These are phyloP conservation scores for Clavulina sp. DNA, from an alignment of 768 basidiomycete genomes.

Conservation along the genomic window DNA sequence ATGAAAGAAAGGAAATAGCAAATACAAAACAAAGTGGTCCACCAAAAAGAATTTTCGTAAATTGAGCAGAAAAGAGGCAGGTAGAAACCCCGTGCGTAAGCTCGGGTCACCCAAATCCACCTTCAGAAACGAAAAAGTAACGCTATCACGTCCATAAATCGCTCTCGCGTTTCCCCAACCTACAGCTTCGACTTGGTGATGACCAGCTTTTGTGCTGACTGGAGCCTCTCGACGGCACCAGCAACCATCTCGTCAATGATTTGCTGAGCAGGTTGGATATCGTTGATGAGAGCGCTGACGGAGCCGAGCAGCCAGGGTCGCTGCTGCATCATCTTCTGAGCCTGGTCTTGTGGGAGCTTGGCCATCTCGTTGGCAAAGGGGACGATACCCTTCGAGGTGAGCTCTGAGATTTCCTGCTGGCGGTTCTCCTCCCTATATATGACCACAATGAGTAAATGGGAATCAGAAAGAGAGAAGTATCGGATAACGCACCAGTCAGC, in stretches of 20 bases:
- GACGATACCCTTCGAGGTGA: slow-evolving; percentile 69
- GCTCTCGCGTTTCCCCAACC: too few species aligned
- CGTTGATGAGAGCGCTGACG: slow-evolving; percentile 40
- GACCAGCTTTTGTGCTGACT: slow-evolving; percentile 14
- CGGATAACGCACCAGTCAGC: slow-evolving; percentile 46
- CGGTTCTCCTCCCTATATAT: slow-evolving; percentile 62
- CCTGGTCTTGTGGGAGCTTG: slow-evolving; percentile 50
- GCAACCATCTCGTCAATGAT: slow-evolving; percentile 74
- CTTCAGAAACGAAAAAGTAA: too few species aligned
- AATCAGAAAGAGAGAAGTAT: background rate
- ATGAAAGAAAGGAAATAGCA: too few species aligned
- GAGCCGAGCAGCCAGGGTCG: slow-evolving; percentile 72
- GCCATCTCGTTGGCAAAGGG: slow-evolving; percentile 29
- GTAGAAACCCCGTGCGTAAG: too few species aligned
- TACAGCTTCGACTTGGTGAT: slow-evolving; percentile 15
- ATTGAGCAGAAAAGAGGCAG: too few species aligned
- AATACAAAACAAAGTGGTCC: too few species aligned
- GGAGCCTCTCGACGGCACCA: slow-evolving; percentile 45
- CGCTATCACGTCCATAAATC: too few species aligned
- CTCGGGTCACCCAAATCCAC: too few species aligned
- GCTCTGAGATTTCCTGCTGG: slow-evolving; percentile 61
- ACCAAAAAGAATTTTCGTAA: too few species aligned
- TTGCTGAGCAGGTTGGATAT: slow-evolving; percentile 62
- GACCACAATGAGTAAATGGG: background rate
- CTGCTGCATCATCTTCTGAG: slow-evolving; percentile 53